These are phyloP conservation scores for Limonium bicolor DNA, from an alignment of 148 eudicot genomes.

Conservation along the genomic window DNA sequence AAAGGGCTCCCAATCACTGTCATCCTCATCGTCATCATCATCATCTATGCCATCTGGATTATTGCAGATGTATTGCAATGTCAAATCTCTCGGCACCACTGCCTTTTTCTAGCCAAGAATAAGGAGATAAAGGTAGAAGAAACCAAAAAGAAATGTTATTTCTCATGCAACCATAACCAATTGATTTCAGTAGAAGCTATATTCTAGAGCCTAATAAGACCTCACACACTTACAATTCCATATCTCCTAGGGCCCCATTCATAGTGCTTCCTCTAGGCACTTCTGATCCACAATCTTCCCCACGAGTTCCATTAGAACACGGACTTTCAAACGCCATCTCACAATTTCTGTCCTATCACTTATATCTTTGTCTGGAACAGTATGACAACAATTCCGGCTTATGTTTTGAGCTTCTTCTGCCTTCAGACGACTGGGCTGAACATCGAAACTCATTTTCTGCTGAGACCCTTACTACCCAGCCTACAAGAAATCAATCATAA, in stretches of 20 bases:
- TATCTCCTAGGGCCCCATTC: constrained; percentile 8
- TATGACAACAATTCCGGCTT: constrained; percentile 14
- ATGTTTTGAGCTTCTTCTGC: constrained; percentile 18
- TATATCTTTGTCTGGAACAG: constrained; percentile 6
- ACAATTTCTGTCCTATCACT: constrained; percentile 18
- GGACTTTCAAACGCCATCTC: constrained; percentile 6
- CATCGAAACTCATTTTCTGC: constrained; percentile 29
- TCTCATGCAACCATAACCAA: not conserved
- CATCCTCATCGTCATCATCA: constrained; percentile 67
- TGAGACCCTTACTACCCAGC: constrained; percentile 8
- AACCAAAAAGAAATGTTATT: not conserved
- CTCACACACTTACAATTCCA: constrained; percentile 19
- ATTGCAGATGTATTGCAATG: constrained; percentile 59
- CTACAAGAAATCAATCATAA: constrained; percentile 16
- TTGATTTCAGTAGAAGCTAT: not conserved
- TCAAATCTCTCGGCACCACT: constrained; percentile 31
- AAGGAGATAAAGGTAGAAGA: not conserved
- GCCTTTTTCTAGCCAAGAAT: constrained; percentile 34
- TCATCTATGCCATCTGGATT: constrained; percentile 18
- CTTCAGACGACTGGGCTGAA: constrained; percentile 16
- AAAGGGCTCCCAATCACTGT: constrained; percentile 85
- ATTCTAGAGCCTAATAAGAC: not conserved
- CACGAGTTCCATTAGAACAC: constrained; percentile 16
- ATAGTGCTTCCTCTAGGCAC: constrained; percentile 10
- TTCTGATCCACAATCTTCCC: constrained; percentile 15